phyloP scores from a whole-genome alignment of 768 basidiomycete species.

The Lactifluus echinatus region DNA sequence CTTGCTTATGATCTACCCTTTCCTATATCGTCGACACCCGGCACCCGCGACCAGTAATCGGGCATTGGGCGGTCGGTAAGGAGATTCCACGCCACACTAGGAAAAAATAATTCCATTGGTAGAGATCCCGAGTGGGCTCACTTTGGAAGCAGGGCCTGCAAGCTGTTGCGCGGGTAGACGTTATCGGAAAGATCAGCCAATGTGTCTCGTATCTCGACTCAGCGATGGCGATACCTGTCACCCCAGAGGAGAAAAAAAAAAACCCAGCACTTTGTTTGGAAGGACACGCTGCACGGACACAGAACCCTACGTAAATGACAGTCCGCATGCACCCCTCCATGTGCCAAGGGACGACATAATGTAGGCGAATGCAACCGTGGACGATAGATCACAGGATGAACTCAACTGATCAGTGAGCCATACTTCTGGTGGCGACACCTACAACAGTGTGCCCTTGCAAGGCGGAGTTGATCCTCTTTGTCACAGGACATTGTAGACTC shows the following conservation, averaged over 20 bases:
- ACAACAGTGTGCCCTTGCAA: background rate
- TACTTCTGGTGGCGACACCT: background rate
- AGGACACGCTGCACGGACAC: background rate
- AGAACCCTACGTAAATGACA: slow-evolving; percentile 5
- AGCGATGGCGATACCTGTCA: background rate
- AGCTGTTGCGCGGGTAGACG: background rate
- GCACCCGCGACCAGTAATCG: background rate
- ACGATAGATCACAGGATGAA: background rate
- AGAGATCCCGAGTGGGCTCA: background rate
- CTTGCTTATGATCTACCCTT: background rate
- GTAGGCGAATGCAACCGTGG: background rate
- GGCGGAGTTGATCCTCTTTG: background rate
- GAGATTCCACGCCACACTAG: background rate
- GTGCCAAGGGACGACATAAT: background rate
- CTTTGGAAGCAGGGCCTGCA: background rate
- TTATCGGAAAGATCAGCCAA: slow-evolving; percentile 8
- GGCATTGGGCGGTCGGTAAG: background rate
- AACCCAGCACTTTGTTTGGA: background rate
- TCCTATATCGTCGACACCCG: background rate
- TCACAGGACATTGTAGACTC: background rate
- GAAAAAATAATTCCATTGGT: background rate
- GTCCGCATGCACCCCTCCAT: background rate
- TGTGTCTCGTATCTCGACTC: background rate
- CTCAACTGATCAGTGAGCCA: background rate
- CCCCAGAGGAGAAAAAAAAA: background rate